These are phyloP conservation scores for Penicillium paneum DNA, from an alignment of 2,329 filamentous ascomycete species.

Conservation along the genomic window DNA sequence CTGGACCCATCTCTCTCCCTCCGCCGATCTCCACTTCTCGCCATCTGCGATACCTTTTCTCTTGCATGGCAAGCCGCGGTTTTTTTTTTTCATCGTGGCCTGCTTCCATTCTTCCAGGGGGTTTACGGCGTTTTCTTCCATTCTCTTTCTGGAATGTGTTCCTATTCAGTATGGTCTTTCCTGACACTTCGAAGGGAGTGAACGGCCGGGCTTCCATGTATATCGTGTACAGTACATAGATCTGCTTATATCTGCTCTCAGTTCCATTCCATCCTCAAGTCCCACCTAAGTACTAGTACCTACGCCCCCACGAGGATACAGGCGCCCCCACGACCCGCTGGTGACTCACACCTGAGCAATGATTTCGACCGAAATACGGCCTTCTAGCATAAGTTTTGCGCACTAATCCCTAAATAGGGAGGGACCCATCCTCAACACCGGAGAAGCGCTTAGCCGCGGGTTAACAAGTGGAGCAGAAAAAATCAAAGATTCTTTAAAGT, in stretches of 20 bases:
- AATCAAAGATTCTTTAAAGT: neutral
- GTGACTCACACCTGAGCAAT: neutral
- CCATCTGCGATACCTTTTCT: constrained; percentile 15
- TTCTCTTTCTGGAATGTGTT: constrained; percentile 20
- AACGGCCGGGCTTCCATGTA: constrained; percentile 17
- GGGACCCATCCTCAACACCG: neutral
- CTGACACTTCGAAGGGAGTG: constrained; percentile 8
- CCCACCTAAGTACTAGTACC: neutral
- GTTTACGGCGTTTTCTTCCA: constrained; percentile 30
- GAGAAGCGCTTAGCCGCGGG: constrained; percentile 10
- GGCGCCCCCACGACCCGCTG: neutral
- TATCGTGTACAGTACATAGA: constrained; percentile 37
- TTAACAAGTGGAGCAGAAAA: constrained; percentile 2
- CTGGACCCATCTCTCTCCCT: neutral
- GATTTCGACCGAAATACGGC: neutral
- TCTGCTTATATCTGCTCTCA: constrained; percentile 17
- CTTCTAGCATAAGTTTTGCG: neutral
- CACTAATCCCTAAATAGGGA: constrained; percentile 3
- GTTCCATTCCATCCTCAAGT: neutral
- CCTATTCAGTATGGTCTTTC: constrained; percentile 9
- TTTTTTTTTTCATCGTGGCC: constrained; percentile 12
- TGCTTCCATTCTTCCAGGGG: constrained; percentile 28
- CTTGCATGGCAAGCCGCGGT: constrained; percentile 23
- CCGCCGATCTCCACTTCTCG: neutral
- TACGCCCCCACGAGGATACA: no score